Evolutionary conservation across 2,329 filamentous ascomycete genomes (phyloP).

Genomic region (Paecilomyces dactylethromorphus): DNA sequence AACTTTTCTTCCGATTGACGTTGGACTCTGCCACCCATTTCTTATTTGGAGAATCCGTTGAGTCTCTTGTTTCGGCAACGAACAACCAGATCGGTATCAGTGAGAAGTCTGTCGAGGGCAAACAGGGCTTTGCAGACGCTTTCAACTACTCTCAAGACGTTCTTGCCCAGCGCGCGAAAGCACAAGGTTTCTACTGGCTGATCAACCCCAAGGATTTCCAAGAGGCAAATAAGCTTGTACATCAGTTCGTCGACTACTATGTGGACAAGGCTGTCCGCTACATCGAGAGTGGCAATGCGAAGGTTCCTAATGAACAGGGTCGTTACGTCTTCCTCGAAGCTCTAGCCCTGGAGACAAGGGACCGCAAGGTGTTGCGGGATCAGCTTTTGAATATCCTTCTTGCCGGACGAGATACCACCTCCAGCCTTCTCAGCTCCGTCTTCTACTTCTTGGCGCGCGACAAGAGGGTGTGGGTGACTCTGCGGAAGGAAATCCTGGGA

Average conservation of each 20-base stretch:
- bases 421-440: constrained; percentile 37
- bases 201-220: constrained; percentile 24
- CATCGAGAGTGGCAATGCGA: constrained; percentile 22
- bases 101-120: not conserved
- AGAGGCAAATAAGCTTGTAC: constrained; percentile 29
- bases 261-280: constrained; percentile 34
- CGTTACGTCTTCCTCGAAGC: constrained; percentile 46
- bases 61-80: not conserved
- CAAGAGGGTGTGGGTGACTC: constrained; percentile 27
- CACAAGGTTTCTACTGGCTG: constrained; percentile 20
- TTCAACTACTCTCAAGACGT: constrained; percentile 1
- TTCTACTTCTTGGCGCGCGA: constrained; percentile 39
- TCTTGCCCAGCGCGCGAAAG: constrained; percentile 17
- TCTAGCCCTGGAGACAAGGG: constrained; percentile 39
- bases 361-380: constrained; percentile 41
- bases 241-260: constrained; percentile 40
- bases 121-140: not conserved
- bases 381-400: constrained; percentile 48
- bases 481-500: constrained; percentile 24
- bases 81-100: not conserved
- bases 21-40: constrained; percentile 64
- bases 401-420: constrained; percentile 50
- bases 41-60: constrained; percentile 49
- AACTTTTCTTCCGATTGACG: constrained; percentile 59
- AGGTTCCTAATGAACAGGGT: constrained; percentile 14